Evolutionary conservation across 805 yeast genomes (phyloP).

Genomic region (Grigorovia jiainica): DNA sequence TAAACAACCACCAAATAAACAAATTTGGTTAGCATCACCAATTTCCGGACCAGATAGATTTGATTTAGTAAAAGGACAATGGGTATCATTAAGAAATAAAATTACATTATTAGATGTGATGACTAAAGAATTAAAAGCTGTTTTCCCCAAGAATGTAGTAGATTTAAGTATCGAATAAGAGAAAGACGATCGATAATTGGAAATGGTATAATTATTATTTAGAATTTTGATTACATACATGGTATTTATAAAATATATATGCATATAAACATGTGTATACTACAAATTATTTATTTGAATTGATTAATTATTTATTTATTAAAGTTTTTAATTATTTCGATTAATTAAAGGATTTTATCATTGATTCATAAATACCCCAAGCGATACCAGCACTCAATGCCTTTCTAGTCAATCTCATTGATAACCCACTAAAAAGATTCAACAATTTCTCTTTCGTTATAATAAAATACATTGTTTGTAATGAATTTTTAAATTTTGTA

Average conservation of each 20-base stretch:
- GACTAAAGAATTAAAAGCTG: slow-evolving; percentile 38
- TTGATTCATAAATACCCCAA: slow-evolving; percentile 94
- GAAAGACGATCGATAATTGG: no score
- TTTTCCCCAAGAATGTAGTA: slow-evolving; percentile 1
- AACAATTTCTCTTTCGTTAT: slow-evolving; percentile 38
- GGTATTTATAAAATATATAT: no score
- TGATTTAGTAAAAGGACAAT: slow-evolving; percentile 62
- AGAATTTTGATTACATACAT: no score
- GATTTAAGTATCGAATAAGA: background rate
- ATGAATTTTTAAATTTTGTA: slow-evolving; percentile 32
- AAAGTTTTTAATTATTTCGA: background rate
- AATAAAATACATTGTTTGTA: slow-evolving; percentile 32
- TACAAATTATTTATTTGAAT: background rate
- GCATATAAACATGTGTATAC: no score
- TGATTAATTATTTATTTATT: background rate
- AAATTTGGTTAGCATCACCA: slow-evolving; percentile 93
- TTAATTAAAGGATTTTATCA: slow-evolving; percentile 36
- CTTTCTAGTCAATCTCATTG: slow-evolving; percentile 73
- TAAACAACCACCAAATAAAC: slow-evolving; percentile 96
- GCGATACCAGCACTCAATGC: slow-evolving; percentile 90
- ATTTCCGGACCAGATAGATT: slow-evolving; percentile 84
- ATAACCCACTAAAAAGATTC: slow-evolving; percentile 73
- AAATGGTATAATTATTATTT: no score
- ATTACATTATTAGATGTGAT: slow-evolving; percentile 38
- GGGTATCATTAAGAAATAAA: slow-evolving; percentile 74